Evolutionary conservation across 768 basidiomycete species (phyloP).

Genomic region (Lentinula lateritia): DNA sequence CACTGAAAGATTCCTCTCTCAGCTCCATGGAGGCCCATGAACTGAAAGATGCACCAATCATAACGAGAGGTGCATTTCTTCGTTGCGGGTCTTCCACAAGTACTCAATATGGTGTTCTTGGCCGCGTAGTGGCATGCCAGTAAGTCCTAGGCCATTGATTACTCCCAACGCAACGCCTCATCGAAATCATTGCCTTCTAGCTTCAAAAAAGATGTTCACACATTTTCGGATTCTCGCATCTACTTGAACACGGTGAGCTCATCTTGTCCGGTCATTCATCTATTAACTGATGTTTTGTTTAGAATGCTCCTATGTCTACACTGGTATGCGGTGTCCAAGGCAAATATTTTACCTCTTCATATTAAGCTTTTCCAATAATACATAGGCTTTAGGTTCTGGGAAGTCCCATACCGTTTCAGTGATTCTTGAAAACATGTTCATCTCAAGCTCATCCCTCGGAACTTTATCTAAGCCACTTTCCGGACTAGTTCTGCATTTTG

Average conservation of each 20-base stretch:
- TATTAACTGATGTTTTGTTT: background rate
- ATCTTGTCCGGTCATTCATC: background rate
- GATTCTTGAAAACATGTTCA: slow-evolving; percentile 65
- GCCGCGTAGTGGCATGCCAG: slow-evolving; percentile 41
- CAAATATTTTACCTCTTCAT: slow-evolving; percentile 6
- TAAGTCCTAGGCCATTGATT: slow-evolving; percentile 18
- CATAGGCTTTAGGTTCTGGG: slow-evolving; percentile 44
- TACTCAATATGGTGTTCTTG: slow-evolving; percentile 64
- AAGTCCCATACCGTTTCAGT: slow-evolving; percentile 71
- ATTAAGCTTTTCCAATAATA: background rate
- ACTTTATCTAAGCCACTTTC: slow-evolving; percentile 46
- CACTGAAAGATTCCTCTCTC: background rate
- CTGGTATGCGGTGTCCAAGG: slow-evolving; percentile 73
- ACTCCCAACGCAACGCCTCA: background rate
- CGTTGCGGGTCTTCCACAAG: slow-evolving; percentile 27
- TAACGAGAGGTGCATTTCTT: slow-evolving; percentile 45
- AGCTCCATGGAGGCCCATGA: slow-evolving; percentile 24
- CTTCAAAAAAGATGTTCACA: slow-evolving; percentile 24
- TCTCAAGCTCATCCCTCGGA: slow-evolving; percentile 47
- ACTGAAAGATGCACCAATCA: slow-evolving; percentile 41
- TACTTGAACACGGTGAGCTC: slow-evolving; percentile 62
- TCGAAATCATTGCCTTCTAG: slow-evolving; percentile 17
- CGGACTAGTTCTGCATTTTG: slow-evolving; percentile 65
- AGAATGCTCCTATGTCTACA: slow-evolving; percentile 74
- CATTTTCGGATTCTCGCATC: slow-evolving; percentile 42